Conservation (phyloP, 805 yeast species). For the Monosporozyma servazzii region DNA sequence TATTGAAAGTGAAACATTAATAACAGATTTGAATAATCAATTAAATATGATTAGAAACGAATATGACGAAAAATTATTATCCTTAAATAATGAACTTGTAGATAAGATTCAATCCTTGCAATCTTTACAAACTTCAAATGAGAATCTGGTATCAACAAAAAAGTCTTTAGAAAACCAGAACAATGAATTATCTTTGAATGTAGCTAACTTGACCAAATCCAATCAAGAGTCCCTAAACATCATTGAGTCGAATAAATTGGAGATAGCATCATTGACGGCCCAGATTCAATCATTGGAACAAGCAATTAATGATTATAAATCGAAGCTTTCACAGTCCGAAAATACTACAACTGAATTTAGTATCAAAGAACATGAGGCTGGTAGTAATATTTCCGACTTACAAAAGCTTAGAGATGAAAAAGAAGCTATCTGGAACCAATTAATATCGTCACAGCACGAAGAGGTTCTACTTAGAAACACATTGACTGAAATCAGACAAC, state of each 20-base stretch:
- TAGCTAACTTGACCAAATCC: neutral
- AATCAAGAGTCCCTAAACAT: constrained; percentile 1
- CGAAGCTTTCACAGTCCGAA: neutral
- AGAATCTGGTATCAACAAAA: neutral
- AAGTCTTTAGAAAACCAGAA: neutral
- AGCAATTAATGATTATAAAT: neutral
- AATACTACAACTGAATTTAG: neutral
- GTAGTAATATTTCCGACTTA: neutral
- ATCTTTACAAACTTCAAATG: neutral
- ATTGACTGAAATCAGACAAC: neutral
- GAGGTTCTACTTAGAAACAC: neutral
- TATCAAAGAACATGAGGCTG: neutral
- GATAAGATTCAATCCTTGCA: neutral
- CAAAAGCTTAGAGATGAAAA: neutral
- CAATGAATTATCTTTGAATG: neutral
- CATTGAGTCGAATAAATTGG: neutral
- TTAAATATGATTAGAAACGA: neutral
- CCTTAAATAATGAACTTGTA: neutral
- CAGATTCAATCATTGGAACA: neutral
- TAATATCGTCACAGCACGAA: neutral
- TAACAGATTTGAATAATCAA: neutral
- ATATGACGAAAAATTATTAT: neutral
- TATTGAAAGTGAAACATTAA: neutral
- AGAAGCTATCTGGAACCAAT: neutral
- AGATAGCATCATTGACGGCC: neutral